A percentile compares a stretch with the other conserved stretches of the same genome.
Conservation (phyloP, 2,329 filamentous ascomycete species). For the Fusarium sp. region DNA sequence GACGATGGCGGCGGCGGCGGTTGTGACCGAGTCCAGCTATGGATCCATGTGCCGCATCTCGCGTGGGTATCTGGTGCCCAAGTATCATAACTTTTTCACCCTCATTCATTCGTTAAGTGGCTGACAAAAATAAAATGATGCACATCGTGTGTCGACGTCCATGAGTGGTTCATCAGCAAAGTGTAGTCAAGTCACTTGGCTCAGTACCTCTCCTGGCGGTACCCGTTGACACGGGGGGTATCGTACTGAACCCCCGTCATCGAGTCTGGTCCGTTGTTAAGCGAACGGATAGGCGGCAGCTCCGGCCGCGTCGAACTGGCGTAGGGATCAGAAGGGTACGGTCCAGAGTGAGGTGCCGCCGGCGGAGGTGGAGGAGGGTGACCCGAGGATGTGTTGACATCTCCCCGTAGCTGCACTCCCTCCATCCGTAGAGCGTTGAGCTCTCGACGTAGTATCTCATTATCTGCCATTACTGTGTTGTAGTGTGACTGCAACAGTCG, state of each 20-base stretch:
- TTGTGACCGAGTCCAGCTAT: constrained; percentile 12
- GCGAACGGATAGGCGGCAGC: constrained; percentile 64
- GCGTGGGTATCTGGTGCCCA: constrained; percentile 24
- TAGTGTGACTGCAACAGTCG: constrained; percentile 57
- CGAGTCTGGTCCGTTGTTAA: constrained; percentile 62
- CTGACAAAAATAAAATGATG: constrained; percentile 28
- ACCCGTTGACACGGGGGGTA: constrained; percentile 56
- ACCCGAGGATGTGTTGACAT: constrained; percentile 44
- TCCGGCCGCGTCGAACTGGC: constrained; percentile 54
- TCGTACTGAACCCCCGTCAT: constrained; percentile 74
- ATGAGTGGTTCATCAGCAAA: not conserved
- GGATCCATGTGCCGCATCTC: constrained; percentile 22
- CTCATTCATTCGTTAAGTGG: constrained; percentile 42
- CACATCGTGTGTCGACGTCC: not conserved
- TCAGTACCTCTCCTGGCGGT: constrained; percentile 53
- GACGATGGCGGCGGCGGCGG: constrained; percentile 11
- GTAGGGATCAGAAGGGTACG: constrained; percentile 47
- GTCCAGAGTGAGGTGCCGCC: constrained; percentile 32
- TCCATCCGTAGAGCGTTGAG: constrained; percentile 58
- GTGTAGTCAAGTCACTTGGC: not conserved
- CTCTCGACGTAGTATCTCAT: constrained; percentile 59
- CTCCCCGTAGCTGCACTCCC: constrained; percentile 56
- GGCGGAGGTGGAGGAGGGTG: constrained; percentile 37
- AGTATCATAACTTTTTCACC: constrained; percentile 42
- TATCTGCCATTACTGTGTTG: constrained; percentile 53